A percentile compares a stretch with the other conserved stretches of the same genome.
Conservation (phyloP, 352 stramenopile species). For the Pythium sp. region DNA sequence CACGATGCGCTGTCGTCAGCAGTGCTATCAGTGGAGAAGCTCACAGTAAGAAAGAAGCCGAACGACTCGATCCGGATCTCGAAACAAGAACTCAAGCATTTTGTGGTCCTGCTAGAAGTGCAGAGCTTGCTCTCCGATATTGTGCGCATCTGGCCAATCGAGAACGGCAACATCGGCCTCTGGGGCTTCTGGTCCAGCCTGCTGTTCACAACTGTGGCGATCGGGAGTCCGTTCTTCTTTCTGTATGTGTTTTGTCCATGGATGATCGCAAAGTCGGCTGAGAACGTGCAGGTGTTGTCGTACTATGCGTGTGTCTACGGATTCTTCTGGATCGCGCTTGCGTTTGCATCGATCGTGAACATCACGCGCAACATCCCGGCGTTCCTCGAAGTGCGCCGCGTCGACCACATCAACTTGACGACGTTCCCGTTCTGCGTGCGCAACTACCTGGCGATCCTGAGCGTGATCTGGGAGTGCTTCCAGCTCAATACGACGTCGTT, state of each 20-base stretch:
- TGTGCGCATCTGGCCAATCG: constrained; percentile 28
- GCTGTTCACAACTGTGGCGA: constrained; percentile 22
- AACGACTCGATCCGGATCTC: constrained; percentile 22
- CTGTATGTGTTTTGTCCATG: constrained; percentile 22
- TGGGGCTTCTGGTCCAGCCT: constrained; percentile 33
- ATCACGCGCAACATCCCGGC: constrained; percentile 30
- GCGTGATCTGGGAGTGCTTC: constrained; percentile 31
- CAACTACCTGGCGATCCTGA: constrained; percentile 38
- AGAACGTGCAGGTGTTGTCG: constrained; percentile 18
- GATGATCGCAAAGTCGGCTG: constrained; percentile 2
- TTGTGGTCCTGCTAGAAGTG: constrained; percentile 27
- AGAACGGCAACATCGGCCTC: constrained; percentile 39
- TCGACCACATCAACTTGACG: constrained; percentile 33
- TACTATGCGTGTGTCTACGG: constrained; percentile 25
- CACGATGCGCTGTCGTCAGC: background rate
- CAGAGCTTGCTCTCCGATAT: constrained; percentile 23
- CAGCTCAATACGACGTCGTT: constrained; percentile 43
- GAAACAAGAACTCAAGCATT: constrained; percentile 29
- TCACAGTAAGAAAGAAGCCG: background rate
- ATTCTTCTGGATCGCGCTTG: constrained; percentile 27
- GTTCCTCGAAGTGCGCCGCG: constrained; percentile 30
- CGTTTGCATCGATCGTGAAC: constrained; percentile 24
- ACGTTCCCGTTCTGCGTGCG: constrained; percentile 32
- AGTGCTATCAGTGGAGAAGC: background rate
- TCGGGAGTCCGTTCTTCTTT: constrained; percentile 25